Base-by-base conservation (phyloP, 352 stramenopile species). In the Elongisporangium senticosum region DNA sequence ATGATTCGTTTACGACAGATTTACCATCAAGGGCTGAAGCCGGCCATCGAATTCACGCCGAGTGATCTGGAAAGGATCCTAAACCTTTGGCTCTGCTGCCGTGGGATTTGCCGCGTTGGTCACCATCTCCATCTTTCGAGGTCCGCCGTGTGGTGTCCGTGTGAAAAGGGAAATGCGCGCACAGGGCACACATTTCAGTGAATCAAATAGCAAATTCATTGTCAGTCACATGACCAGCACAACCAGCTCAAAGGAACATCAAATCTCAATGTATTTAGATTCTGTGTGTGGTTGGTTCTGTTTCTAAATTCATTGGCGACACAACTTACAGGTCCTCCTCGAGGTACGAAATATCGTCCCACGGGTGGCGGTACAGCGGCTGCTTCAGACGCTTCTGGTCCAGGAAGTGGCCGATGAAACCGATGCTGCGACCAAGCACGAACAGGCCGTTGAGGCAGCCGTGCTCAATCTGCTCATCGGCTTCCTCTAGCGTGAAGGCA, bases 371-470 rank as follows among this genome's bases (percentile, higher is more conserved):
- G 79, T 98, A 99, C n/a, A 99, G 77, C 52, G 91, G 91, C 77
- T 98, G 95, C 79, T 98, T 98, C 53, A 99, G 85, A 47, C 96
- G 85, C 83, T 98, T 98, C 75, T 99, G 96, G 81, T 99, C 96
- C 49, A 99, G 74, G 74, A 95, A 98, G 78, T 99, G 96, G 15
- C 96, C 94, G 63, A 97, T 97, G 72, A 96, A 97, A 60, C 87
- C 89, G 58, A 97, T 95, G 65, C 77, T 90, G 47, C 83, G 79
- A 51, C 83, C 85, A 10, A 93, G 72, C 66, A 94, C 85, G 59
- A 96, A 96, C 26, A 98, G 76, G 6, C 95, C 96, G 80, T 99
- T 99, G 48, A 99, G 82, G 68, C 93, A 98, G 49, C 96, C 95
- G 73, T 98, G 93, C 55, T 83, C 83, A 61, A 98, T 97, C 63